These are phyloP conservation scores for Umbilicus rupestris DNA, from an alignment of 164 flowering plant species.

Conservation along the genomic window DNA sequence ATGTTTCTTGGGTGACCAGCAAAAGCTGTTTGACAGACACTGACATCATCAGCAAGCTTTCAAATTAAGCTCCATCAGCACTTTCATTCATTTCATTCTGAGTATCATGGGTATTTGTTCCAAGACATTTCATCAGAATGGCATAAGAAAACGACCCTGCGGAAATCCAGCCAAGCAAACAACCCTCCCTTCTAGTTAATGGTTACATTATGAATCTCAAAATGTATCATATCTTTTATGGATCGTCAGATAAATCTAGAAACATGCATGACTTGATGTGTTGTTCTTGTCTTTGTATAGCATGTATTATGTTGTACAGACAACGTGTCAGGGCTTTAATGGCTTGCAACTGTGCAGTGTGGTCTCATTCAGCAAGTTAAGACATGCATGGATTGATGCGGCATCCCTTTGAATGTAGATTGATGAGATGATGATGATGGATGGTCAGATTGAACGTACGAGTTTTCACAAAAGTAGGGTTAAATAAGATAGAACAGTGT, in stretches of 20 bases:
- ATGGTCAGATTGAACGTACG: neutral
- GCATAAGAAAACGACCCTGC: conserved; percentile 6
- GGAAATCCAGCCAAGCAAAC: neutral
- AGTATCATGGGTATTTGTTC: neutral
- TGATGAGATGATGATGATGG: conserved; percentile 6
- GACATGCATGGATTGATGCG: neutral
- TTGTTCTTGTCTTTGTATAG: too few species aligned
- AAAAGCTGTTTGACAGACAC: neutral
- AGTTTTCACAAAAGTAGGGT: conserved; percentile 2
- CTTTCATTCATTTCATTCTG: neutral
- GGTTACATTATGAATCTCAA: too few species aligned
- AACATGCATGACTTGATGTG: too few species aligned
- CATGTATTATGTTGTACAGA: too few species aligned
- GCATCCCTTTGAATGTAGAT: neutral
- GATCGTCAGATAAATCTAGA: too few species aligned
- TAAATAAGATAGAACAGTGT: neutral
- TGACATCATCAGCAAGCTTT: conserved; percentile 6
- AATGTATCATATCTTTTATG: too few species aligned
- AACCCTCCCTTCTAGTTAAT: neutral
- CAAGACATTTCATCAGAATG: neutral
- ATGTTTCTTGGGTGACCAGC: conserved; percentile 6
- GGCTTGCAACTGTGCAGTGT: neutral
- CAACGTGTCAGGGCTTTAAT: too few species aligned
- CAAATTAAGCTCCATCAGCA: neutral
- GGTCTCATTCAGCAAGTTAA: neutral